These are phyloP conservation scores for Melampsora larici-populina DNA, from an alignment of 1,284 basidiomycete species.

Conservation along the genomic window DNA sequence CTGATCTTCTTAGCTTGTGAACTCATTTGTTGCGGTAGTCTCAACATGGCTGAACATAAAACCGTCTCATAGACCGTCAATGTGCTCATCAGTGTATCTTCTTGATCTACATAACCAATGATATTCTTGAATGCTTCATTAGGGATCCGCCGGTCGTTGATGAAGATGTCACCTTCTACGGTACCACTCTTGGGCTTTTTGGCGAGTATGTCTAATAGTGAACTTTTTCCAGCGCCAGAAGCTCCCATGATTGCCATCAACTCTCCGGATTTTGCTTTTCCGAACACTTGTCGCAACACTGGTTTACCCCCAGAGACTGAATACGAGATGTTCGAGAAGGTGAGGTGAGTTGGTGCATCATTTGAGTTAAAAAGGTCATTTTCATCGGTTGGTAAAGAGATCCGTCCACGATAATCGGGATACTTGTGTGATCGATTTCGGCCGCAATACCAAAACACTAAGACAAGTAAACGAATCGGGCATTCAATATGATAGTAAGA, in stretches of 20 bases:
- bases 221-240: conserved; percentile 93
- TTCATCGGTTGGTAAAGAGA: conserved; percentile 75
- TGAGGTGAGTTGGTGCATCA: conserved; percentile 84
- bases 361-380: conserved; percentile 81
- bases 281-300: conserved; percentile 75
- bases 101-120: conserved; percentile 93
- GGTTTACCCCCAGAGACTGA: conserved; percentile 63
- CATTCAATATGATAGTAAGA: not conserved
- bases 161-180: conserved; percentile 70
- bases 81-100: conserved; percentile 93
- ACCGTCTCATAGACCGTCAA: conserved; percentile 97
- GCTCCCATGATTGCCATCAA: conserved; percentile 93
- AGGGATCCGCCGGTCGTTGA: conserved; percentile 77
- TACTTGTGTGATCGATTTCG: conserved; percentile 61
- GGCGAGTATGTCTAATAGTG: conserved; percentile 90
- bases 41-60: conserved; percentile 81
- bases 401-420: conserved; percentile 65
- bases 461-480: not conserved
- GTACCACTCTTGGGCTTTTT: conserved; percentile 77
- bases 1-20: conserved; percentile 87
- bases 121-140: conserved; percentile 76
- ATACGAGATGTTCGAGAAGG: conserved; percentile 82
- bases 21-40: conserved; percentile 90
- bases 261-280: conserved; percentile 78
- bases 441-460: conserved; percentile 84